Conservation (phyloP, 164 flowering plant genomes). For the Akebia trifoliata region DNA sequence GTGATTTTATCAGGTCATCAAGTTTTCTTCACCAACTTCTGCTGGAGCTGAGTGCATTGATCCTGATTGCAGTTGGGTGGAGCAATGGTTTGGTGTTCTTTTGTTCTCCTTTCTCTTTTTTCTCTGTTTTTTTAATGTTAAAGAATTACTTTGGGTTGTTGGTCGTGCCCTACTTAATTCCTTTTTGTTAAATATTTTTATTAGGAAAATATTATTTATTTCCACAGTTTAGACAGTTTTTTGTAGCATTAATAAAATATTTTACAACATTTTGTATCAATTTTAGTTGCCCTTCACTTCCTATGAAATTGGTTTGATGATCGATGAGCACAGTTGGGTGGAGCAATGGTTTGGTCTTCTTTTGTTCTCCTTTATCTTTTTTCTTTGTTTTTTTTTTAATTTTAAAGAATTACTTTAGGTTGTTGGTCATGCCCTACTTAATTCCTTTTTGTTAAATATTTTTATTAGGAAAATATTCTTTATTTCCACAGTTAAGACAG, state of each 20-base stretch:
- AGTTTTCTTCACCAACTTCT: conserved; percentile 28
- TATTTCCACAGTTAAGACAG: too few species aligned
- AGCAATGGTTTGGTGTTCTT: conserved; percentile 28
- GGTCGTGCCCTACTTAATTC: not conserved
- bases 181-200: not conserved
- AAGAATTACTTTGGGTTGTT: not conserved
- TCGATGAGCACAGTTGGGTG: conserved; percentile 32
- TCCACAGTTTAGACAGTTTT: too few species aligned
- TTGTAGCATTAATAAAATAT: too few species aligned
- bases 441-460: conserved; percentile 1
- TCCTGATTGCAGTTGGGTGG: conserved; percentile 35
- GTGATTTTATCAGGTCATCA: conserved; percentile 24
- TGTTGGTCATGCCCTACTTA: not conserved
- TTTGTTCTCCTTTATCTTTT: not conserved
- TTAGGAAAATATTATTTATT: too few species aligned
- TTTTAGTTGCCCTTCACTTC: too few species aligned
- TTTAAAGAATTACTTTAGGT: not conserved
- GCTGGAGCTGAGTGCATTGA: conserved; percentile 41
- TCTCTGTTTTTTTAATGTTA: not conserved
- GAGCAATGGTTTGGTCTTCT: conserved; percentile 30
- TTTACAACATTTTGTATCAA: too few species aligned
- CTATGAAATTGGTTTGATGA: too few species aligned
- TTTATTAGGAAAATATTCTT: too few species aligned
- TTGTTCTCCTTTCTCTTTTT: not conserved
- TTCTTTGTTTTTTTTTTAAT: not conserved